Evolutionary conservation across 2,329 filamentous ascomycete species (phyloP), one percentile per base, ranked within the genome.

Genomic region (Aspergillus intermedius): DNA sequence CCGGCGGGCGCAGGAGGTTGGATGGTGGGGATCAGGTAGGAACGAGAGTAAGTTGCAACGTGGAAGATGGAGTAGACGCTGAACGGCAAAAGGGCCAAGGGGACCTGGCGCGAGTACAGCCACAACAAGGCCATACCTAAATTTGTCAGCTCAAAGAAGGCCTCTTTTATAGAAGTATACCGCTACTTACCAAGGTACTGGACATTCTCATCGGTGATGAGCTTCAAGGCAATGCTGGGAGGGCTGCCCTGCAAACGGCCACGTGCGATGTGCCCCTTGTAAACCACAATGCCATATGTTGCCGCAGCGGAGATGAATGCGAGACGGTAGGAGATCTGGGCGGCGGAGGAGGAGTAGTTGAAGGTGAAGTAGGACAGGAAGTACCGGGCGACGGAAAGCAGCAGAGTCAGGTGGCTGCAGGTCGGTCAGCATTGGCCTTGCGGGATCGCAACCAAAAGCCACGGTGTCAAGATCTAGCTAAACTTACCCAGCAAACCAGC

Each of bases 61-160:
- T 98, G 93, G 84, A 98, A 98, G 72, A 97, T 74, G 50, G 91
- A 97, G 81, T 97, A 98, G 72, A 98, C 88, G 60, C 84, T 85
- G 76, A 95, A 98, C 23, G 93, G 93, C 48, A 96, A 82, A 63
- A 98, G 81, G 48, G 93, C 93, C 60, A 96, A 79, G 34, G 89
- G 84, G 63, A 94, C 86, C 75, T 96, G 91, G 60, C 88, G 87
- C 53, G 86, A 84, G 72, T 91, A 86, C 61, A 98, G 87, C 93
- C 93, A 98, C 62, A 97, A 82, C 54, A 97, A 79, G 49, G 91
- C 90, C 87, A 97, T 91, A 61, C 82, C 91, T 95, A 64, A 34
- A 32, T 32, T 37, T 15, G 28, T 54, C 48, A 25, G 40, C 48
- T 49, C 28, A 53, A 46, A 25, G 28, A 50, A 47, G 19, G n/a